Percentiles rank a stretch among this genome's conserved stretches.
phyloP scores from a whole-genome alignment of 2,329 filamentous ascomycete genomes.

The Sporothrix curviconia region DNA sequence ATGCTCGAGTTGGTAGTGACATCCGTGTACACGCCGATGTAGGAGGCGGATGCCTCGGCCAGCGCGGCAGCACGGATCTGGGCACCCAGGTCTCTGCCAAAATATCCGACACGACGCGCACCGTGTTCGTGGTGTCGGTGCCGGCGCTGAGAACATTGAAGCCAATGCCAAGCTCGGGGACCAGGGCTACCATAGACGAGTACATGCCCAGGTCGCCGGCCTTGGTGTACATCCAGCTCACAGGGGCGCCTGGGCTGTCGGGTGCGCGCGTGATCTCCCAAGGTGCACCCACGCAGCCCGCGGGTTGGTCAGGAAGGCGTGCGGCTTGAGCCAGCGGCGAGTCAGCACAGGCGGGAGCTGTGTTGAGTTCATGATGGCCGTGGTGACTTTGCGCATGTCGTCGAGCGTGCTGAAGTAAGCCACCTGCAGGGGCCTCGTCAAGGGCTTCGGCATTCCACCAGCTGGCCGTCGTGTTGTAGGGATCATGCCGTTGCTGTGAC shows the following conservation, averaged over 20 bases:
- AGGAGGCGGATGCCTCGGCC: neutral
- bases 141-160: conserved; percentile 32
- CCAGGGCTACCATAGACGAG: conserved; percentile 32
- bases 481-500: conserved; percentile 19
- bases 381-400: conserved; percentile 37
- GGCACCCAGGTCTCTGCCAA: conserved; percentile 2
- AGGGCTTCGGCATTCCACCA: conserved; percentile 24
- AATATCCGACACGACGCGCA: conserved; percentile 1
- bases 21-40: conserved; percentile 5
- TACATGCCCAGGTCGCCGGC: conserved; percentile 37
- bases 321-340: conserved; percentile 40
- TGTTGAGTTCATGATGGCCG: conserved; percentile 35
- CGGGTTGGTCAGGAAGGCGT: conserved; percentile 23
- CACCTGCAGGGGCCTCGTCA: conserved; percentile 19
- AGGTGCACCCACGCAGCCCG: conserved; percentile 33
- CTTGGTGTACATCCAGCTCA: conserved; percentile 43
- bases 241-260: conserved; percentile 28
- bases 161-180: conserved; percentile 41
- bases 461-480: conserved; percentile 16
- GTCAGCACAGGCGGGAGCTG: conserved; percentile 35
- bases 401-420: conserved; percentile 11
- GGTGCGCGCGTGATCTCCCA: conserved; percentile 40
- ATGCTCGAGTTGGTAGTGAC: neutral
- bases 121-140: conserved; percentile 7
- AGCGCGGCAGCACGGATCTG: neutral